Conservation (phyloP, 768 basidiomycete species). For the Nevesoporus exiguus region DNA sequence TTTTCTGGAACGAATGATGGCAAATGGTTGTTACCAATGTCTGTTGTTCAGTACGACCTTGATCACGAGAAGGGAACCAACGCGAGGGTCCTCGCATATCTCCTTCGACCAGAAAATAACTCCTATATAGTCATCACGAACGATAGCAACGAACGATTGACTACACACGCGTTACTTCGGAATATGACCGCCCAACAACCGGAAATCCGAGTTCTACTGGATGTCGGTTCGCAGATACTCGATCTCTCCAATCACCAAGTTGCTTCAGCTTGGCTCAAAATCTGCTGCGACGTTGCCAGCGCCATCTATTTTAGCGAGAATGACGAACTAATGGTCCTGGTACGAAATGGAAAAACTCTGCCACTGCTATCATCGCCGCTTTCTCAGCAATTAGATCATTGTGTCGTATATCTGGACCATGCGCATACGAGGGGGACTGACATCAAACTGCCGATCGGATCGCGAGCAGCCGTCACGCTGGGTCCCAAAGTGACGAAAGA, state of each 20-base stretch:
- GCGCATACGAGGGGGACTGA: neutral
- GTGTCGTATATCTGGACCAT: neutral
- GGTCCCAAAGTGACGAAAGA: neutral
- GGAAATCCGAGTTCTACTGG: neutral
- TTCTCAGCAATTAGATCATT: neutral
- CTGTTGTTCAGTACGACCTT: neutral
- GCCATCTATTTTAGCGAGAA: neutral
- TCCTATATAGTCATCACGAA: neutral
- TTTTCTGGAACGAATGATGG: neutral
- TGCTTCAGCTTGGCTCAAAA: neutral
- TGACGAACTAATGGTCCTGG: neutral
- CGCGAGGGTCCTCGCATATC: too few relatives aligned
- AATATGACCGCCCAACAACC: neutral
- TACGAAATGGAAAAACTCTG: neutral
- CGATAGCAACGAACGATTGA: neutral
- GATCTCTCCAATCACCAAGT: neutral
- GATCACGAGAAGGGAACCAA: too few relatives aligned
- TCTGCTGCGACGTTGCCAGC: neutral
- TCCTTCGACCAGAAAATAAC: neutral
- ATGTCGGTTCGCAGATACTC: neutral
- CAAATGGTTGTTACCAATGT: neutral
- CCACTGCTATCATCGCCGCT: neutral
- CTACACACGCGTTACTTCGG: neutral
- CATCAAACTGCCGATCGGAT: neutral
- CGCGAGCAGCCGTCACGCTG: neutral